These are phyloP conservation scores for Pseudogymnoascus destructans DNA, from an alignment of 2,329 filamentous ascomycete genomes.

Conservation along the genomic window DNA sequence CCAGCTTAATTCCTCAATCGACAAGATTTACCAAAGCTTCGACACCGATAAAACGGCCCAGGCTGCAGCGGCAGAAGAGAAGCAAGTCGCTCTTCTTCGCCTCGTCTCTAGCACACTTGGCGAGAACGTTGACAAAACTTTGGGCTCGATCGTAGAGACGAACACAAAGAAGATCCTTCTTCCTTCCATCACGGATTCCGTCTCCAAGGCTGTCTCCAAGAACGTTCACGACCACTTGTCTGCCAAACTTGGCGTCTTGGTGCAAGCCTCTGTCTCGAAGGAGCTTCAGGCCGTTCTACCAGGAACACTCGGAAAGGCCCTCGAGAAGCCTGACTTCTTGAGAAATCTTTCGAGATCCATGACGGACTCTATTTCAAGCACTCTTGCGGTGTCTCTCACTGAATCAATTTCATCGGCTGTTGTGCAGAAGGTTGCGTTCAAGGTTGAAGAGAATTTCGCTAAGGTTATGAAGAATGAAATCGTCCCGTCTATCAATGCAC, in stretches of 20 bases:
- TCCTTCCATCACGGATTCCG: conserved; percentile 57
- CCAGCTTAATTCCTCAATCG: conserved; percentile 43
- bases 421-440: conserved; percentile 48
- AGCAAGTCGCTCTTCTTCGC: conserved; percentile 56
- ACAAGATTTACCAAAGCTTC: conserved; percentile 48
- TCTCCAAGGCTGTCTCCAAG: conserved; percentile 55
- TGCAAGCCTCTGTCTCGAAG: conserved; percentile 31
- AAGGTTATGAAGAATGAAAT: conserved; percentile 48
- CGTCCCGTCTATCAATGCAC: conserved; percentile 50
- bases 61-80: conserved; percentile 48
- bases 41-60: conserved; percentile 55
- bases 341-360: conserved; percentile 22
- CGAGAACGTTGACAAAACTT: conserved; percentile 47
- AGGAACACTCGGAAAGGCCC: conserved; percentile 47
- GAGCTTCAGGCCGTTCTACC: conserved; percentile 64
- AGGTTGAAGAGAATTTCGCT: conserved; percentile 57
- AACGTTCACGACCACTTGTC: conserved; percentile 57
- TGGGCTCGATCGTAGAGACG: conserved; percentile 40
- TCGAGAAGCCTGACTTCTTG: conserved; percentile 63
- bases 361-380: not conserved
- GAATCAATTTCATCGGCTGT: conserved; percentile 59
- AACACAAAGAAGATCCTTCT: conserved; percentile 60
- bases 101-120: conserved; percentile 55
- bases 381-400: not conserved
- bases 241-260: conserved; percentile 37